Evolutionary conservation across 768 basidiomycete genomes (phyloP).

Genomic region (Lactarius hengduanensis): DNA sequence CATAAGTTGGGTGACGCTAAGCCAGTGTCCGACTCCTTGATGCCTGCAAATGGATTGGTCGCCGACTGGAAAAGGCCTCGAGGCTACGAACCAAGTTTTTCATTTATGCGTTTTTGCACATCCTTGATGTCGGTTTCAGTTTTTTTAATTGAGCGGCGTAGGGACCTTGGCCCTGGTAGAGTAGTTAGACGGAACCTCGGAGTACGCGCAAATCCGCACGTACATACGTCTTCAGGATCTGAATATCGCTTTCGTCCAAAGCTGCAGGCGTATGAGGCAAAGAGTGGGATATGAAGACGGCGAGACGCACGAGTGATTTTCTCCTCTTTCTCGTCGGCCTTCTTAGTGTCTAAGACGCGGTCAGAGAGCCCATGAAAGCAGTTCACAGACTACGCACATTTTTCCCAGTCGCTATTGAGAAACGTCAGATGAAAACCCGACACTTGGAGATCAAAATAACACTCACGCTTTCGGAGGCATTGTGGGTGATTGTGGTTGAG

Average conservation of each 20-base stretch:
- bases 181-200: conserved; percentile 9
- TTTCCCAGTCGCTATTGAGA: conserved; percentile 91
- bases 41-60: conserved; percentile 47
- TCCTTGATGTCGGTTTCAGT: conserved; percentile 92
- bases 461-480: conserved; percentile 98
- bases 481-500: conserved; percentile 31
- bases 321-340: conserved; percentile 80
- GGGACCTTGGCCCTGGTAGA: conserved; percentile 89
- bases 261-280: conserved; percentile 45
- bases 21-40: conserved; percentile 98
- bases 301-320: conserved; percentile 65
- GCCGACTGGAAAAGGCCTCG: not conserved
- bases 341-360: conserved; percentile 69
- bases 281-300: not conserved
- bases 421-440: conserved; percentile 15
- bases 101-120: conserved; percentile 95
- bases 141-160: conserved; percentile 87
- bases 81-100: conserved; percentile 77
- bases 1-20: conserved; percentile 95
- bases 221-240: conserved; percentile 98
- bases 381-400: conserved; percentile 59
- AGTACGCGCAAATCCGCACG: conserved; percentile 30
- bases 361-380: conserved; percentile 1
- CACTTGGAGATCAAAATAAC: not conserved
- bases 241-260: conserved; percentile 97